Percentiles rank a stretch among this genome's conserved stretches.
These are phyloP conservation scores for Pyrrhoderma noxium DNA, from an alignment of 1,284 basidiomycete genomes.

Conservation along the genomic window DNA sequence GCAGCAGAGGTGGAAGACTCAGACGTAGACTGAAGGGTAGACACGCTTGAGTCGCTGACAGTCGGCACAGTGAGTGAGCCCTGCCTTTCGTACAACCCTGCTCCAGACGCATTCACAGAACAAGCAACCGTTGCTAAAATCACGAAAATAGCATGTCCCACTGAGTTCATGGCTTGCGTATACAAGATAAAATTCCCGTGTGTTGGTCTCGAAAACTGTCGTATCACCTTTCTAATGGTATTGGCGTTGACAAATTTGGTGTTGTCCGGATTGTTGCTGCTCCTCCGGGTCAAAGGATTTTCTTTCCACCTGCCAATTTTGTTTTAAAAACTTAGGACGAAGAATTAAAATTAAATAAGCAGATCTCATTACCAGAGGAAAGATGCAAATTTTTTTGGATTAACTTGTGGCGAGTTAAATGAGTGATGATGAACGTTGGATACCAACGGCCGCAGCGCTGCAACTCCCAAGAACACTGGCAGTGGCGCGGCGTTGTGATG, in stretches of 20 bases:
- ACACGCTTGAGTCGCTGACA: neutral
- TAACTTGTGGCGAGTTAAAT: too few relatives aligned
- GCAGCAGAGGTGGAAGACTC: neutral
- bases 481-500: too few relatives aligned
- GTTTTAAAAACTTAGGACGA: neutral
- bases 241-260: too few relatives aligned
- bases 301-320: neutral
- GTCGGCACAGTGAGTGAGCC: conserved; percentile 13
- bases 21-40: neutral
- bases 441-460: neutral
- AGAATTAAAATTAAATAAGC: neutral
- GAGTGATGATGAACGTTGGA: neutral
- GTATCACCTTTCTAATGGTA: too few relatives aligned
- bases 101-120: neutral
- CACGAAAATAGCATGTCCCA: neutral
- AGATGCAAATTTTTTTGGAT: neutral
- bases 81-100: neutral
- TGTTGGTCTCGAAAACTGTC: too few relatives aligned
- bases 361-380: neutral
- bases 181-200: too few relatives aligned
- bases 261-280: too few relatives aligned
- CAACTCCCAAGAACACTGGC: neutral
- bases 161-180: neutral
- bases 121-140: neutral
- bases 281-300: too few relatives aligned